A percentile compares a stretch with the other conserved stretches of the same genome.
These are phyloP conservation scores for Paecilomyces niveus DNA, from an alignment of 2,329 filamentous ascomycete genomes.

Conservation along the genomic window DNA sequence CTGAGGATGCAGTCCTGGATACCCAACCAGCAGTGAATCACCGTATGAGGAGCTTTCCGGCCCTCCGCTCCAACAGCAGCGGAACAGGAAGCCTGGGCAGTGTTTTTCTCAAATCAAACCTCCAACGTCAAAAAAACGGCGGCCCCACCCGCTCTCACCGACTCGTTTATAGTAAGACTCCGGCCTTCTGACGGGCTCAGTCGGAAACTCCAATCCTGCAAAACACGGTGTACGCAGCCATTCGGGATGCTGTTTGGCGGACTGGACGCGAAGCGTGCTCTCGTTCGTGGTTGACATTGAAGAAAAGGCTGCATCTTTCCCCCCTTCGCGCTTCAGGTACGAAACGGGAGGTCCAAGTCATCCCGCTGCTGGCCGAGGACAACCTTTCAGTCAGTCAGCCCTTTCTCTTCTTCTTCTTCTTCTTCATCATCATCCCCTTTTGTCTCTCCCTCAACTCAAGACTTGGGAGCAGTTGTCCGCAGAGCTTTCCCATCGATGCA, in stretches of 20 bases:
- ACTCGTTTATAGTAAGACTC: not conserved
- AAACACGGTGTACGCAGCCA: not conserved
- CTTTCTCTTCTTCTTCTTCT: not conserved
- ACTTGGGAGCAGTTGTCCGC: not conserved
- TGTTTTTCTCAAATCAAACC: not conserved
- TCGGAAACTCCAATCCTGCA: not conserved
- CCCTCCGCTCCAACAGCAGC: not conserved
- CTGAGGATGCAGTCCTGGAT: not conserved
- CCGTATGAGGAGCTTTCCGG: not conserved
- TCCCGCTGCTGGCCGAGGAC: not conserved
- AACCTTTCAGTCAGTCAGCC: not conserved
- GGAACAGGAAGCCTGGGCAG: not conserved
- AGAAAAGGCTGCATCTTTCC: not conserved
- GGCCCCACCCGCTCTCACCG: not conserved
- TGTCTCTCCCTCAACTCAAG: not conserved
- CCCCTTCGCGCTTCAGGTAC: not conserved
- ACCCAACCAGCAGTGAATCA: not conserved
- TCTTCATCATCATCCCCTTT: not conserved
- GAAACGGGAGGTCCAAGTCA: not conserved
- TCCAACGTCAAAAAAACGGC: not conserved
- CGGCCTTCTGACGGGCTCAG: not conserved
- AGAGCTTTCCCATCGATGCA: not conserved
- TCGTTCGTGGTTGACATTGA: not conserved
- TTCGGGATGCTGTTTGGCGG: not conserved
- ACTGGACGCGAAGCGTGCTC: not conserved